A percentile compares a stretch with the other conserved stretches of the same genome.
These are phyloP conservation scores for Fomitopsis palustris DNA, from an alignment of 1,284 basidiomycete genomes.

Conservation along the genomic window DNA sequence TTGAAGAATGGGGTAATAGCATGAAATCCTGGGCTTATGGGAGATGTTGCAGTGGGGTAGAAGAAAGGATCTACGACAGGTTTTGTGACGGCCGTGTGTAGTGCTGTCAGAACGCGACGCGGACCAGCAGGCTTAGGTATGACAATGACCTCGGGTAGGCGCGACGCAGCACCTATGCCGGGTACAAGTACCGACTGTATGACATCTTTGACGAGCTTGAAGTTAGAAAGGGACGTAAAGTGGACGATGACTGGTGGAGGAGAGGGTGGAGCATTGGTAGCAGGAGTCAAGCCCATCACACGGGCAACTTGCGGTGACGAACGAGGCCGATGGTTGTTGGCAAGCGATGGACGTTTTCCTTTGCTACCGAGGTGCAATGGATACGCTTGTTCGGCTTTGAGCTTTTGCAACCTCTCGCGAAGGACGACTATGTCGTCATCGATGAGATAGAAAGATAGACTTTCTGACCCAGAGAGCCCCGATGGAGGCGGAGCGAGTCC, in stretches of 20 bases:
- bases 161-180: constrained; percentile 35
- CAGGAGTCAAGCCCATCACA: constrained; percentile 36
- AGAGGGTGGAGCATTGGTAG: constrained; percentile 23
- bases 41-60: constrained; percentile 88
- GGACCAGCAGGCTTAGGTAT: constrained; percentile 95
- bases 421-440: constrained; percentile 85
- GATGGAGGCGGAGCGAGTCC: constrained; percentile 9
- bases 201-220: constrained; percentile 83
- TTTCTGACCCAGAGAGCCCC: constrained; percentile 17
- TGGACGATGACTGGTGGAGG: constrained; percentile 70
- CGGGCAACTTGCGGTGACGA: constrained; percentile 76
- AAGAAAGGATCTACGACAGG: constrained; percentile 89
- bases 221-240: constrained; percentile 88
- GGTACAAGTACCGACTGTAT: constrained; percentile 65
- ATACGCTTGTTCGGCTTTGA: constrained; percentile 55
- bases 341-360: constrained; percentile 74
- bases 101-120: constrained; percentile 82
- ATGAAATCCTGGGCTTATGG: constrained; percentile 62
- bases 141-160: constrained; percentile 83
- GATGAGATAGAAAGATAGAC: constrained; percentile 72
- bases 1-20: constrained; percentile 41
- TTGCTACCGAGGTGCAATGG: constrained; percentile 35
- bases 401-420: constrained; percentile 62
- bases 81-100: constrained; percentile 83
- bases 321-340: constrained; percentile 63